These are phyloP conservation scores for Mrakia gelida DNA, from an alignment of 768 basidiomycete genomes.

Conservation along the genomic window DNA sequence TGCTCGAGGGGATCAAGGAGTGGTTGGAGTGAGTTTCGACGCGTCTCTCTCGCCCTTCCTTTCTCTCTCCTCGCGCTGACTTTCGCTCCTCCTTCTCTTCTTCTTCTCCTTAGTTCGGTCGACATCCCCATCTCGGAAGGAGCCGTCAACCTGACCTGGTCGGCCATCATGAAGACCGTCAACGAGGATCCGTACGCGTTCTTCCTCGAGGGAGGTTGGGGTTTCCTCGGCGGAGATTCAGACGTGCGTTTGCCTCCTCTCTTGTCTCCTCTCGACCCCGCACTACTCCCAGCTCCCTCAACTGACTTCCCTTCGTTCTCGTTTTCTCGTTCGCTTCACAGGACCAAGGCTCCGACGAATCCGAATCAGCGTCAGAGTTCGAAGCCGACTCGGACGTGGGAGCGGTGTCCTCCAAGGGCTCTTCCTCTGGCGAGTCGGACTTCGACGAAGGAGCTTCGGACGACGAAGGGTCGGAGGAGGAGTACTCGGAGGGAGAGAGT, in stretches of 20 bases:
- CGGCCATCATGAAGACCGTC: slow-evolving; percentile 80
- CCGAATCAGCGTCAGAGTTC: slow-evolving; percentile 65
- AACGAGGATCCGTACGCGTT: slow-evolving; percentile 79
- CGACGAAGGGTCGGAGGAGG: slow-evolving; percentile 37
- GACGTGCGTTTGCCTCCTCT: slow-evolving; percentile 55
- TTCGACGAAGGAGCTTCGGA: slow-evolving; percentile 40
- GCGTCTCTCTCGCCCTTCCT: neutral
- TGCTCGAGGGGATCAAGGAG: slow-evolving; percentile 91
- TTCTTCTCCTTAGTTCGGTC: slow-evolving; percentile 62
- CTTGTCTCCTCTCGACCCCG: neutral
- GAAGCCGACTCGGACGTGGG: slow-evolving; percentile 28
- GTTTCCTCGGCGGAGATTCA: slow-evolving; percentile 66
- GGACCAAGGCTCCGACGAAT: slow-evolving; percentile 45
- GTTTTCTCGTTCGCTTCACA: slow-evolving; percentile 3
- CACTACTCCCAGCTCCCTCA: too few species aligned
- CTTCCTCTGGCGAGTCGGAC: slow-evolving; percentile 35
- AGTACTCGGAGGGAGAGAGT: slow-evolving; percentile 64
- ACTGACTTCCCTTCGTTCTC: neutral
- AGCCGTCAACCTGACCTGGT: slow-evolving; percentile 96
- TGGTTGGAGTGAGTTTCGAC: slow-evolving; percentile 83
- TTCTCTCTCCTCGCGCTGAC: slow-evolving; percentile 10
- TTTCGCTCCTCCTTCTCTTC: neutral
- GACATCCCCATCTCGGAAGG: slow-evolving; percentile 94
- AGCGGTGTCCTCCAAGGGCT: slow-evolving; percentile 15
- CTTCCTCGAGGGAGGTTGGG: slow-evolving; percentile 95